Percentiles rank a stretch among this genome's conserved stretches.
phyloP scores from a whole-genome alignment of 345 rosid genomes.

The Syzygium grande region DNA sequence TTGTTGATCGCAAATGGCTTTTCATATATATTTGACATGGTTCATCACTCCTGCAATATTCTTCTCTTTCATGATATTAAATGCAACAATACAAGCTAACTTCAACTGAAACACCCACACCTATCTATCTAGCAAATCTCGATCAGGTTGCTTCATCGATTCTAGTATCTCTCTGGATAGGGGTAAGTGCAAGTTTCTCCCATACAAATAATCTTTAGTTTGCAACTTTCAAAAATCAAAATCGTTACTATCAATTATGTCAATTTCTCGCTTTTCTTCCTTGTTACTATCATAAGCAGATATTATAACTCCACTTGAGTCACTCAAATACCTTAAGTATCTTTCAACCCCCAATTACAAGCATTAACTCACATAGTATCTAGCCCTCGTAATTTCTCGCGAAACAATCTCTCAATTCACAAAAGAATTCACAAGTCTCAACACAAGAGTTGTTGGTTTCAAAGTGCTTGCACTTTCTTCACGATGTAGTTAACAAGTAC shows the following conservation, averaged over 20 bases:
- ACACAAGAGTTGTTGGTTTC: background rate
- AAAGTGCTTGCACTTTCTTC: background rate
- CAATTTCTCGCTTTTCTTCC: background rate
- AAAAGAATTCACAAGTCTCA: background rate
- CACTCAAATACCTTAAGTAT: background rate
- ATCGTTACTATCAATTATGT: background rate
- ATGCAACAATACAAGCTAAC: background rate
- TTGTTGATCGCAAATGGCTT: background rate
- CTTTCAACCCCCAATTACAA: background rate
- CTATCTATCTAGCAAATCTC: background rate
- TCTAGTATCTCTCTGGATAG: rapidly evolving
- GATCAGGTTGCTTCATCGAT: background rate
- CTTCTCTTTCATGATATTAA: background rate
- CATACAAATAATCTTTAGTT: background rate
- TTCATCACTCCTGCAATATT: background rate
- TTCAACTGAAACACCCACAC: background rate
- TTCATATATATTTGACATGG: rapidly evolving
- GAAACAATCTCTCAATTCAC: background rate
- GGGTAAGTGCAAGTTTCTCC: background rate
- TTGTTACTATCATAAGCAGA: background rate
- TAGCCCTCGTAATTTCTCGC: background rate
- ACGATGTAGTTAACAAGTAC: background rate
- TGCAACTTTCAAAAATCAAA: background rate
- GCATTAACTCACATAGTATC: background rate
- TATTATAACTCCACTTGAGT: background rate